Evolutionary conservation across 2,329 filamentous ascomycete species (phyloP), one percentile per base, ranked within the genome.

Genomic region (Beauveria asiatica): DNA sequence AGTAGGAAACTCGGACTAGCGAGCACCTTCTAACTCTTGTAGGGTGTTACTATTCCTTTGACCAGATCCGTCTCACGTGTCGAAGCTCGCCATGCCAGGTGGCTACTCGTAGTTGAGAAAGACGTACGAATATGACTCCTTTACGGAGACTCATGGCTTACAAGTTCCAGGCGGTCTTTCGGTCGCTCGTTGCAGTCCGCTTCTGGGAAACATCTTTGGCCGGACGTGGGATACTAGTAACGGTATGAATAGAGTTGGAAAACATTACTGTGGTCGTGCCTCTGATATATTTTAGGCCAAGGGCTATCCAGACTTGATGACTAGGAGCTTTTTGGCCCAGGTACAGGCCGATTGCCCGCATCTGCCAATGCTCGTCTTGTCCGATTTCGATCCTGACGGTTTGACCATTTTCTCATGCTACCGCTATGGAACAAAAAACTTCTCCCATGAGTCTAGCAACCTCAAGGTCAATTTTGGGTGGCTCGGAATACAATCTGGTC

Each of bases 351-450:
- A 70, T 9, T 75, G 74, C 21, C 80, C 82, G 0, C 68, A 71
- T 0, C 71, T 88, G 23, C 81, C 83, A 2, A 81, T 90, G 7
- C 79, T 83, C 57, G 83, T 79, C 0, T 74, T 94, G 0, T 80
- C 89, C 1, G 90, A 95, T 67, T 89, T 83, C 62, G 90, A 94
- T 65, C 89, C 89, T 0, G 83, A 93, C 63, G 90, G 90, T 0
- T 72, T 93, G 30, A 82, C 81, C 3, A 94, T 95, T 45, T 75
- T 90, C 64, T 82, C 82, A 5, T 90, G 85, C 17, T 94, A 92
- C 74, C 87, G 85, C 63, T 75, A 85, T 62, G 88, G 88, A 7
- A 90, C 88, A n/a, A 75, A 74, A 16, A 76, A 78, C 8, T 75
- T 89, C 0, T 73, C 78, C 0, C 85, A 90, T 65, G 86, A 90